Percentiles rank a stretch among this genome's conserved stretches.
These are phyloP conservation scores for Crithidia expoeki DNA, from an alignment of 208 protist species.

Conservation along the genomic window DNA sequence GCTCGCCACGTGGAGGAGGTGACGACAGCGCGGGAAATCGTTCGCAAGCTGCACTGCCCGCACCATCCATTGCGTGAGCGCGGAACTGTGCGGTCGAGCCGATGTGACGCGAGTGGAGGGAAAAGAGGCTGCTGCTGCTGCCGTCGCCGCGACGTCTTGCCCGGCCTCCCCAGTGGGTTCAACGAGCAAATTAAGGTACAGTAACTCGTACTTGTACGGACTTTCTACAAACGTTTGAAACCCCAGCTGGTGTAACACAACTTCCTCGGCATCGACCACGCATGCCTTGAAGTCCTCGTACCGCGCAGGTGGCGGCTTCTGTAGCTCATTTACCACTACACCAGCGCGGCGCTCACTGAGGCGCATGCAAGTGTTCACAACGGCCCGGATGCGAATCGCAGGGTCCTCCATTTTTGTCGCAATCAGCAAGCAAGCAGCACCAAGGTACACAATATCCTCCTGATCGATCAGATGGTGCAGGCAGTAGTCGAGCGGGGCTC, in stretches of 20 bases:
- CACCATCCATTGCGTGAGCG: conserved; percentile 57
- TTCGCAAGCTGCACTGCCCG: conserved; percentile 67
- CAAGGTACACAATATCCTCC: conserved; percentile 74
- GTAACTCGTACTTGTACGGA: conserved; percentile 76
- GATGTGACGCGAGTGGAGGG: neutral
- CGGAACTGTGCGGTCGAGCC: conserved; percentile 13
- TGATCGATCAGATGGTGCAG: conserved; percentile 61
- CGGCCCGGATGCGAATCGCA: conserved; percentile 46
- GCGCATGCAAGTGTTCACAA: conserved; percentile 69
- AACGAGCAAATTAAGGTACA: conserved; percentile 69
- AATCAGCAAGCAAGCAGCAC: conserved; percentile 82
- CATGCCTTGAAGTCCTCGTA: conserved; percentile 78
- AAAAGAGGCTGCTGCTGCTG: neutral
- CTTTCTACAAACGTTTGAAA: conserved; percentile 86
- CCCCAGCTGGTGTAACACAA: conserved; percentile 74
- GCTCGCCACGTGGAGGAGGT: conserved; percentile 35
- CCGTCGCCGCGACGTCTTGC: neutral
- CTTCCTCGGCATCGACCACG: conserved; percentile 73
- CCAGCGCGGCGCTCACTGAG: conserved; percentile 55
- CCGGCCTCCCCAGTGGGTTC: conserved; percentile 7
- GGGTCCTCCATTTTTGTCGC: conserved; percentile 78
- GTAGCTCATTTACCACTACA: conserved; percentile 26
- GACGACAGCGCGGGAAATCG: conserved; percentile 66
- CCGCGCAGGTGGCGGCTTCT: conserved; percentile 20
- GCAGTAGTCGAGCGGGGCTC: conserved; percentile 80